phyloP scores from a whole-genome alignment of 768 basidiomycete genomes.

The Suillus brevipes region DNA sequence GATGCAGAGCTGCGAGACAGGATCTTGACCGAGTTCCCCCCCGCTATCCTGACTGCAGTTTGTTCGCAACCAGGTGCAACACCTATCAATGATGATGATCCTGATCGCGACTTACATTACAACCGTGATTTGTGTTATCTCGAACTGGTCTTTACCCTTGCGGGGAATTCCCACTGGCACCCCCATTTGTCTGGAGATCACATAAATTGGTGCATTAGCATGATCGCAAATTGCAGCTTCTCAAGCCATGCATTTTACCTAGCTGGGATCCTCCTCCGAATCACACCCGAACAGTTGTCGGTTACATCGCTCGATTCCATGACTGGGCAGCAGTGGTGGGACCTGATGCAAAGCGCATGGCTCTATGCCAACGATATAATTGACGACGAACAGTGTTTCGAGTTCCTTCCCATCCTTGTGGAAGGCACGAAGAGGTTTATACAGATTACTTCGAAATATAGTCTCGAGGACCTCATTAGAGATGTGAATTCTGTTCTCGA shows the following conservation, averaged over 20 bases:
- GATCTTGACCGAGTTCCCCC: not conserved
- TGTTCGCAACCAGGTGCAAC: not conserved
- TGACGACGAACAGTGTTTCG: not conserved
- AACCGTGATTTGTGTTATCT: not conserved
- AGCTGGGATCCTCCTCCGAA: not conserved
- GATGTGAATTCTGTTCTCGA: not conserved
- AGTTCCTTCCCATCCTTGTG: not conserved
- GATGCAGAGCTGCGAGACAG: not conserved
- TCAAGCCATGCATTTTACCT: not conserved
- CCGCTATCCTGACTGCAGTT: not conserved
- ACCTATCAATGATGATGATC: not conserved
- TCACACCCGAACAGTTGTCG: not conserved
- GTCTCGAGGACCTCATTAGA: not conserved
- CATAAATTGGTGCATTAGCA: not conserved
- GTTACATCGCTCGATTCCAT: not conserved
- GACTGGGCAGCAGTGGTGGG: not conserved
- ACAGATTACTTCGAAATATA: not conserved
- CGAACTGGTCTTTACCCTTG: not conserved
- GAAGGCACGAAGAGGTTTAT: not conserved
- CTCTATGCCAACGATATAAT: fast-evolving
- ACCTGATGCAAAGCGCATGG: not conserved
- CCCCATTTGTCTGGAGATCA: not conserved
- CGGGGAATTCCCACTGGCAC: not conserved
- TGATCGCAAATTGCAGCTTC: not conserved
- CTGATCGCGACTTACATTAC: not conserved